Percentiles rank a stretch among this genome's conserved stretches.
Evolutionary conservation across 371 early-diverging fungal genomes (phyloP).

Genomic region (Rhizopus arrhizus): DNA sequence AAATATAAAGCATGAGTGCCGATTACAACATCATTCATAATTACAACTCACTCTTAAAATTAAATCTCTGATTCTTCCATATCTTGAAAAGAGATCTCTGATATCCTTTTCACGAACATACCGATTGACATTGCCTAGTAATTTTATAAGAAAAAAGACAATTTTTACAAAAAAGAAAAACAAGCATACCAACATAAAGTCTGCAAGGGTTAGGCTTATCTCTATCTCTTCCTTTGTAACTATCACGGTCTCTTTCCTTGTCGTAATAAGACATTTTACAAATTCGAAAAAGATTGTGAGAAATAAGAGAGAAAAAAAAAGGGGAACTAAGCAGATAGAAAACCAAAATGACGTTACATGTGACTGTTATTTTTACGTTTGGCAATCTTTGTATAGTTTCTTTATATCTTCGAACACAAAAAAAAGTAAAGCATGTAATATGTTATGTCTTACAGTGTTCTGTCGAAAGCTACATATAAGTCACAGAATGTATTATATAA

Average conservation of each 20-base stretch:
- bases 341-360: too few relatives aligned
- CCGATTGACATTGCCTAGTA: constrained; percentile 39
- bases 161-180: background rate
- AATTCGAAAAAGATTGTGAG: constrained; percentile 7
- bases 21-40: background rate
- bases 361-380: too few relatives aligned
- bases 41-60: constrained; percentile 26
- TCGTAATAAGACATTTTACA: constrained; percentile 27
- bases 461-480: too few relatives aligned
- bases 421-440: too few relatives aligned
- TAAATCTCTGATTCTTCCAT: constrained; percentile 37
- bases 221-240: constrained; percentile 28
- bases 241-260: constrained; percentile 23
- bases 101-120: constrained; percentile 46
- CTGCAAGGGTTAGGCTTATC: constrained; percentile 35
- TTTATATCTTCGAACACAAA: too few relatives aligned
- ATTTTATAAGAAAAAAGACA: background rate
- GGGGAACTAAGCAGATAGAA: background rate
- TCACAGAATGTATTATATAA: too few relatives aligned
- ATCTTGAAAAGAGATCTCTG: constrained; percentile 38
- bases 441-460: too few relatives aligned
- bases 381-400: too few relatives aligned
- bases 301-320: background rate
- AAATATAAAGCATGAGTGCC: background rate
- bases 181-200: constrained; percentile 44